A percentile compares a stretch with the other conserved stretches of the same genome.
Evolutionary conservation across 805 yeast genomes (phyloP).

Genomic region (Zygosaccharomyces rouxii): DNA sequence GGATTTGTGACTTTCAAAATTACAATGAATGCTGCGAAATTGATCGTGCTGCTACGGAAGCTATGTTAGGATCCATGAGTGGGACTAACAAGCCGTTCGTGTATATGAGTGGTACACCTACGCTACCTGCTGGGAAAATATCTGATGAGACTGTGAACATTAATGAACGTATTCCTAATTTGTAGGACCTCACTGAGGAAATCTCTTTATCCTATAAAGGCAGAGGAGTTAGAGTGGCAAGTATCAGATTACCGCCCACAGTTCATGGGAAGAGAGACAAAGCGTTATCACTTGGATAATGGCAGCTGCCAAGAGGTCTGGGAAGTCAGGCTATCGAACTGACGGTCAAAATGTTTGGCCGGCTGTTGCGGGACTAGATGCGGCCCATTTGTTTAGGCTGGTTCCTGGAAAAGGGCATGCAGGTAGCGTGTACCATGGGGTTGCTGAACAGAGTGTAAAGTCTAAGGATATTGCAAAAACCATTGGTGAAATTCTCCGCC

Average conservation of each 20-base stretch:
- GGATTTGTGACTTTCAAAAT: conserved; percentile 35
- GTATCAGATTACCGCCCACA: conserved; percentile 34
- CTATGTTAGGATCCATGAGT: conserved; percentile 29
- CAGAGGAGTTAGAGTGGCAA: conserved; percentile 28
- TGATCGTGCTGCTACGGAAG: conserved; percentile 31
- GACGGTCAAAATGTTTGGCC: conserved; percentile 35
- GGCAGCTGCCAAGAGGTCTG: conserved; percentile 33
- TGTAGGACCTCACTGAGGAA: conserved; percentile 18
- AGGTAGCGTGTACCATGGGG: conserved; percentile 28
- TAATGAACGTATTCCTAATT: background rate
- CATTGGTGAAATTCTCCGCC: conserved; percentile 19
- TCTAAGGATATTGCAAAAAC: conserved; percentile 29
- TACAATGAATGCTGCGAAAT: conserved; percentile 15
- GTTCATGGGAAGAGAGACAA: conserved; percentile 35
- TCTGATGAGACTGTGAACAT: conserved; percentile 11
- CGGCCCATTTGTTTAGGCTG: conserved; percentile 31
- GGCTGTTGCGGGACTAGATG: conserved; percentile 34
- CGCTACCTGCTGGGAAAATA: conserved; percentile 5
- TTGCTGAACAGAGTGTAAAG: conserved; percentile 23
- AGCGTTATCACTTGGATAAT: conserved; percentile 23
- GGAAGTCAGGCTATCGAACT: conserved; percentile 36
- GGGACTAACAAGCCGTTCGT: conserved; percentile 34
- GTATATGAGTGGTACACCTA: conserved; percentile 24
- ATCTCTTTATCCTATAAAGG: conserved; percentile 16
- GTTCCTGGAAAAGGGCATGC: conserved; percentile 29